Evolutionary conservation across 1,284 basidiomycete species (phyloP), one percentile per base, ranked within the genome.

Genomic region (Cryptococcus sp.): DNA sequence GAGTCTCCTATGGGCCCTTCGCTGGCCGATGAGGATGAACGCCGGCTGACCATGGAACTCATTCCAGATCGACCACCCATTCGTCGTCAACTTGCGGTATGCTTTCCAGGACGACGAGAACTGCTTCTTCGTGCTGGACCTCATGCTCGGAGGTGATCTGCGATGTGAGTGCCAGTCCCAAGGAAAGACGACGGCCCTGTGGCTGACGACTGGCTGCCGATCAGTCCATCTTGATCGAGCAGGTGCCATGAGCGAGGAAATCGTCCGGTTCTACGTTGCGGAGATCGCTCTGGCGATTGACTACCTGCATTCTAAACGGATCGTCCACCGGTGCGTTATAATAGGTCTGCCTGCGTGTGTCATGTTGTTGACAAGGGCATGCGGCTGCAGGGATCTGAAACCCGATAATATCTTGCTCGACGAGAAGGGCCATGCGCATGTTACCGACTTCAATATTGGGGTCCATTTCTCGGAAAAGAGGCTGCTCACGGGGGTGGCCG

Each of bases 101-200:
- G 94, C 94, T 2, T 98, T 98, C 75, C 94, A 98, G 76, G 94
- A 98, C 71, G 94, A 98, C 70, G 89, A 93, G 70, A 97, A 96
- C 73, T 92, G 94, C 71, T 98, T 97, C 82, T 97, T 97, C 79
- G 93, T 97, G 9, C 80, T 97, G 55, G 94, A 98, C 75, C 82
- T 97, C 48, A 97, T 98, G 94, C 80, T 97, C 1, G 94, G 94
- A 23, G 94, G 94, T 9, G 93, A 97, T 77, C 77, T 98, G 65
- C 82, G 94, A 64, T 97, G 90, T 92, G 72, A 68, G 89, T 81
- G 15, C 43, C 28, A 23, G 39, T 33, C 18, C 28, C 28, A 33
- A 33, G 5, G 4, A 33, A 16, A 7, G 21, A 21, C 21, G 16
- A 8, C 15, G 21, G n/a, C 21, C n/a, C 8, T 37, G 38, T 44